phyloP scores from a whole-genome alignment of 2,329 filamentous ascomycete genomes.

The Rutstroemia sp. region DNA sequence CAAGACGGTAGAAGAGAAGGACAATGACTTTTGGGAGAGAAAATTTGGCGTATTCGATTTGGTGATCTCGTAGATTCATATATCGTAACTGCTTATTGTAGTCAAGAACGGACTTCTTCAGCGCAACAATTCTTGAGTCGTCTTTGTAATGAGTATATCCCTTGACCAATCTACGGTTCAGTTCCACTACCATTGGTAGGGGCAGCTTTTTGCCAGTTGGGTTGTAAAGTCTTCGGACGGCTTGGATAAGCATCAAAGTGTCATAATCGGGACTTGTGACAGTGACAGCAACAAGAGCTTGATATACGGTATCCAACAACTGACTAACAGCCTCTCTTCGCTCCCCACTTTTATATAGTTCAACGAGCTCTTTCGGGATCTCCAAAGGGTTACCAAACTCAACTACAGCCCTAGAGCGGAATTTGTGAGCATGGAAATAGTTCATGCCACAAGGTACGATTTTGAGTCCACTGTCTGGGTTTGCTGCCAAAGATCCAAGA shows the following conservation, averaged over 20 bases:
- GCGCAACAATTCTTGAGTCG: slow-evolving; percentile 11
- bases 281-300: slow-evolving; percentile 75
- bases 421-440: slow-evolving; percentile 98
- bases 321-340: slow-evolving; percentile 80
- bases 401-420: slow-evolving; percentile 88
- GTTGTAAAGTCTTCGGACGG: slow-evolving; percentile 86
- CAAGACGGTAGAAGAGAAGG: slow-evolving; percentile 71
- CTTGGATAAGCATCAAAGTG: slow-evolving; percentile 83
- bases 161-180: slow-evolving; percentile 83
- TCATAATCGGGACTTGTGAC: slow-evolving; percentile 94
- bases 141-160: slow-evolving; percentile 53
- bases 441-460: slow-evolving; percentile 99
- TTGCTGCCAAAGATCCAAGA: slow-evolving; percentile 75
- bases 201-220: slow-evolving; percentile 45
- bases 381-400: slow-evolving; percentile 91
- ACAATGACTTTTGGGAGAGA: slow-evolving; percentile 50
- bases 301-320: slow-evolving; percentile 57
- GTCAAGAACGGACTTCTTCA: slow-evolving; percentile 28
- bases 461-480: slow-evolving; percentile 72
- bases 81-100: slow-evolving; percentile 54
- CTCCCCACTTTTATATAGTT: slow-evolving; percentile 77
- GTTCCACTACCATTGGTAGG: slow-evolving; percentile 43
- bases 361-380: slow-evolving; percentile 72
- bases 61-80: slow-evolving; percentile 14
- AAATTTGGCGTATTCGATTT: slow-evolving; percentile 37